Evolutionary conservation across 805 yeast genomes (phyloP).

Genomic region (Teunomyces panamensis): DNA sequence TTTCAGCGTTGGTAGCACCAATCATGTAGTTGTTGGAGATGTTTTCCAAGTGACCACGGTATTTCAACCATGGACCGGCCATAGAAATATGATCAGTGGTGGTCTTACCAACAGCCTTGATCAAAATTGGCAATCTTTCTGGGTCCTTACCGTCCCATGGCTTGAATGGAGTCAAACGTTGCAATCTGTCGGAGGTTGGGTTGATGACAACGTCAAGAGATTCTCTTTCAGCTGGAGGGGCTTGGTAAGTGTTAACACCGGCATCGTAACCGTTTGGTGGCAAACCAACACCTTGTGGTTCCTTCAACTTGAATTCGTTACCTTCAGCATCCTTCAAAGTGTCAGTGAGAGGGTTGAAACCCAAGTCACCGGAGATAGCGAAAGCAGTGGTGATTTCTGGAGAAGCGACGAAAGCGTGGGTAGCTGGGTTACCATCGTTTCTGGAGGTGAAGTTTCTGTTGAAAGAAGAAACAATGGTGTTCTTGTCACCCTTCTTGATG

Average conservation of each 20-base stretch:
- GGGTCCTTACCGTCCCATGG: conserved; percentile 98
- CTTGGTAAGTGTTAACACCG: conserved; percentile 95
- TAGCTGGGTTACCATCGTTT: conserved; percentile 97
- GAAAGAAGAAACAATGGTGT: conserved; percentile 95
- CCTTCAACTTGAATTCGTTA: conserved; percentile 81
- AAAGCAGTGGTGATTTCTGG: conserved; percentile 96
- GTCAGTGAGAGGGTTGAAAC: conserved; percentile 94
- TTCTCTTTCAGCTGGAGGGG: conserved; percentile 88
- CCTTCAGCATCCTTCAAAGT: conserved; percentile 85
- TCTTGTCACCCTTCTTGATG: conserved; percentile 89
- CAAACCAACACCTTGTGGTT: conserved; percentile 88
- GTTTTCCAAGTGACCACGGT: conserved; percentile 99
- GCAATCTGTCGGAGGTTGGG: conserved; percentile 95
- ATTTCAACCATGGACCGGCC: conserved; percentile 99
- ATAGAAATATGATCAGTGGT: conserved; percentile 99
- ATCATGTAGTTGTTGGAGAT: conserved; percentile 98
- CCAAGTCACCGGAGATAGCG: conserved; percentile 93
- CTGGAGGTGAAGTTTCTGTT: conserved; percentile 98
- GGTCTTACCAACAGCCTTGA: conserved; percentile 96
- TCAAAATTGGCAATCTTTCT: conserved; percentile 82
- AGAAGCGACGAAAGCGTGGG: conserved; percentile 95
- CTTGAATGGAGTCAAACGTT: conserved; percentile 87
- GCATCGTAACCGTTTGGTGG: conserved; percentile 88
- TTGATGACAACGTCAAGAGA: conserved; percentile 70
- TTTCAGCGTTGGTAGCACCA: conserved; percentile 97